Conservation (phyloP, 305 asterid species). For the Fraxinus floribunda region DNA sequence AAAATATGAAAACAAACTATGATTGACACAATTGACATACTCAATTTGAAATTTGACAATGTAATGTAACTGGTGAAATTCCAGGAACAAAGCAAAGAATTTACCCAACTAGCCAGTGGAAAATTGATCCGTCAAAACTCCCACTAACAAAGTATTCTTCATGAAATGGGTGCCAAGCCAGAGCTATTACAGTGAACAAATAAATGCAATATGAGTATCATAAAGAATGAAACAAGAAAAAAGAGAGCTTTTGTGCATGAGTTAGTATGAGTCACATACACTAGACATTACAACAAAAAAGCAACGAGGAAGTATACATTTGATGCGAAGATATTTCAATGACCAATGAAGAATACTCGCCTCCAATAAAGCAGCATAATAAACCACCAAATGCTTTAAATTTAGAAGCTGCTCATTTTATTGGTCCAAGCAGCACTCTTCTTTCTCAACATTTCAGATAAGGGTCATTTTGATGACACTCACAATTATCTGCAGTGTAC, state of each 20-base stretch:
- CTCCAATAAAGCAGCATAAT: background rate
- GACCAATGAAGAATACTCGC: background rate
- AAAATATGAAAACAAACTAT: background rate
- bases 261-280: background rate
- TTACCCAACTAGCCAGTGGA: slow-evolving; percentile 99
- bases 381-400: slow-evolving; percentile 5
- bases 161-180: slow-evolving; percentile 99
- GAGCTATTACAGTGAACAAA: slow-evolving; percentile 45
- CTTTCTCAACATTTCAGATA: slow-evolving; percentile 3
- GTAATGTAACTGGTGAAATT: slow-evolving; percentile 11
- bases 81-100: slow-evolving; percentile 22
- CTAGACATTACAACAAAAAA: background rate
- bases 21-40: slow-evolving; percentile 9
- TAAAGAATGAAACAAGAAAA: slow-evolving; percentile 15
- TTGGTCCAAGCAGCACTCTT: slow-evolving; percentile 8
- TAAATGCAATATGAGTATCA: slow-evolving; percentile 25
- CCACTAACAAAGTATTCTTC: slow-evolving; percentile 99
- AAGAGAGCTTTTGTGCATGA: background rate
- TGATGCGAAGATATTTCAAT: background rate
- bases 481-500: background rate
- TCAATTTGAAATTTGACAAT: slow-evolving; percentile 10
- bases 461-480: background rate
- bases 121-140: slow-evolving; percentile 94
- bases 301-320: background rate
- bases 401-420: slow-evolving; percentile 5